phyloP scores from a whole-genome alignment of 2,329 filamentous ascomycete species.

The Pseudogymnoascus sp. region DNA sequence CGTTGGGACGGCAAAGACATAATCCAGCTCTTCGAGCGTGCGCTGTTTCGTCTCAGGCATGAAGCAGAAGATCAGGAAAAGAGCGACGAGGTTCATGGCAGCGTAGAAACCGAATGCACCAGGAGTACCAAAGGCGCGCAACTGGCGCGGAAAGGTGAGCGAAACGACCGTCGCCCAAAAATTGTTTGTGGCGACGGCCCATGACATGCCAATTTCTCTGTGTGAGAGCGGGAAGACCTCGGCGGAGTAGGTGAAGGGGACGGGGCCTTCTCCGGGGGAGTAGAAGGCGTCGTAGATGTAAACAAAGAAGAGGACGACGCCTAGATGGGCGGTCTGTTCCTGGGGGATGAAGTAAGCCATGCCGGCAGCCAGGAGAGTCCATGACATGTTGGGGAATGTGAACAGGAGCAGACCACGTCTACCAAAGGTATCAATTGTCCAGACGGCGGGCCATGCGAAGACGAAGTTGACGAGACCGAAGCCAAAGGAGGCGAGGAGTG shows the following conservation, averaged over 20 bases:
- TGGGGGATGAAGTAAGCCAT: conserved; percentile 46
- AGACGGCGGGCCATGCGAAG: conserved; percentile 58
- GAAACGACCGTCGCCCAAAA: conserved; percentile 55
- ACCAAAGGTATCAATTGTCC: conserved; percentile 63
- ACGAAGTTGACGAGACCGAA: conserved; percentile 60
- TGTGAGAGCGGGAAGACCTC: conserved; percentile 60
- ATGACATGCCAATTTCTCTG: conserved; percentile 57
- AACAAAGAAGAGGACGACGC: conserved; percentile 53
- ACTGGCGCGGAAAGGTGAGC: conserved; percentile 38
- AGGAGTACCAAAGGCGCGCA: conserved; percentile 18
- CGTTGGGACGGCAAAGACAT: conserved; percentile 40
- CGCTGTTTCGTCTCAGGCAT: conserved; percentile 52
- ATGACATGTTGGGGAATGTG: conserved; percentile 62
- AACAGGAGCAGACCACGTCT: conserved; percentile 55
- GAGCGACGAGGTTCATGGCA: conserved; percentile 47
- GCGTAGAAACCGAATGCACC: conserved; percentile 51
- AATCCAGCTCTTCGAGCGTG: conserved; percentile 31
- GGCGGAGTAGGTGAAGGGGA: conserved; percentile 55
- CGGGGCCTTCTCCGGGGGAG: conserved; percentile 56
- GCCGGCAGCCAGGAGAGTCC: conserved; percentile 58
- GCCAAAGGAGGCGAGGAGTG: conserved; percentile 56
- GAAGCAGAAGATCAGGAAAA: conserved; percentile 50
- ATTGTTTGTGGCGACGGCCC: conserved; percentile 54
- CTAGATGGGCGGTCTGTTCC: conserved; percentile 38
- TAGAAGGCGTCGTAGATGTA: conserved; percentile 62